A percentile compares a stretch with the other conserved stretches of the same genome.
Conservation (phyloP, 768 basidiomycete species). For the Panaeolus papilionaceus region DNA sequence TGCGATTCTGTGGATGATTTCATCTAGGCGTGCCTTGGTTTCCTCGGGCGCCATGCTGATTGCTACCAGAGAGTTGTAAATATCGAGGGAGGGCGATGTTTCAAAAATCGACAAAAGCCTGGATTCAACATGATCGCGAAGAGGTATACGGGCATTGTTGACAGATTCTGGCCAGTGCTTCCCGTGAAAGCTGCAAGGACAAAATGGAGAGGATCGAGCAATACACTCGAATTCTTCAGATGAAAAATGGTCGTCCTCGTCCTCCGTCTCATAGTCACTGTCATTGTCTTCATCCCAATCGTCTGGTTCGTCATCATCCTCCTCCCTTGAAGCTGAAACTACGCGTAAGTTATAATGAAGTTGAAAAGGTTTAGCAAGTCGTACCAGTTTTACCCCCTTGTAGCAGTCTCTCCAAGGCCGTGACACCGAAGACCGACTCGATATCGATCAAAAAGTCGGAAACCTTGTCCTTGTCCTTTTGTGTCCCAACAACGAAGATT, state of each 20-base stretch:
- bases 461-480: conserved; percentile 39
- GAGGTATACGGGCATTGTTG: conserved; percentile 42
- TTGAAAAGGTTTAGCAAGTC: conserved; percentile 18
- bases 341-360: neutral
- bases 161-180: conserved; percentile 58
- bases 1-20: conserved; percentile 46
- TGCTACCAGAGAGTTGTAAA: conserved; percentile 50
- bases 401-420: conserved; percentile 55
- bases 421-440: conserved; percentile 55
- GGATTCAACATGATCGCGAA: conserved; percentile 52
- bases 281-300: conserved; percentile 38
- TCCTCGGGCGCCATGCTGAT: conserved; percentile 42
- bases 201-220: conserved; percentile 32
- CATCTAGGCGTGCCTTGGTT: conserved; percentile 41
- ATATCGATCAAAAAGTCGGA: conserved; percentile 68
- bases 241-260: conserved; percentile 30
- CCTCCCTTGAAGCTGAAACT: conserved; percentile 15
- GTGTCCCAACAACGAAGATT: conserved; percentile 48
- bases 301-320: conserved; percentile 32
- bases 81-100: conserved; percentile 48
- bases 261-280: conserved; percentile 36
- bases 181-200: conserved; percentile 44
- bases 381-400: conserved; percentile 62
- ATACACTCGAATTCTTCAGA: conserved; percentile 30
- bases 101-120: conserved; percentile 56